These are phyloP conservation scores for Plasmodium blacklocki DNA, from an alignment of 169 alveolate genomes.

Conservation along the genomic window DNA sequence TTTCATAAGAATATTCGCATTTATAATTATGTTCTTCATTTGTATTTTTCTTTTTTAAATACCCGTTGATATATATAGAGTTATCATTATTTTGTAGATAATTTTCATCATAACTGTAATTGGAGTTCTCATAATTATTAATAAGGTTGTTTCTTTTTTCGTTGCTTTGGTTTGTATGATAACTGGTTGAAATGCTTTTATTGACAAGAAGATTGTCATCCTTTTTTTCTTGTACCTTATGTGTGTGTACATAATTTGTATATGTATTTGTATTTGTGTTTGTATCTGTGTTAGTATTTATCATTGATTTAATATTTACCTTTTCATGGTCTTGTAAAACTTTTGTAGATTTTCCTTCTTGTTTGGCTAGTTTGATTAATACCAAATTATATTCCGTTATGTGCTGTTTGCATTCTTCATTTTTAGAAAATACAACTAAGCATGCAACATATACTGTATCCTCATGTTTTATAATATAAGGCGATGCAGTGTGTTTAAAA, in stretches of 20 bases:
- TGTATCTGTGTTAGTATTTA: background rate
- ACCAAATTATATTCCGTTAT: constrained; percentile 46
- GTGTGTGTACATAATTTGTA: background rate
- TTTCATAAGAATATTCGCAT: constrained; percentile 1
- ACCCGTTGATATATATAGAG: too few species aligned
- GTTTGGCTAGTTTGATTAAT: constrained; percentile 42
- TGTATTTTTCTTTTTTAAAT: background rate
- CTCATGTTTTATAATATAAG: constrained; percentile 30
- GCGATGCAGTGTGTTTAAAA: constrained; percentile 45
- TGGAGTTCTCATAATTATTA: too few species aligned
- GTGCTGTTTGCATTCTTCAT: constrained; percentile 43
- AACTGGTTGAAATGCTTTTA: too few species aligned
- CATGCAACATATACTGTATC: constrained; percentile 40
- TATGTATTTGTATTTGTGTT: background rate
- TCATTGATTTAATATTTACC: background rate
- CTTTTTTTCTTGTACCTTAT: too few species aligned
- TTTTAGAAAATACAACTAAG: constrained; percentile 17
- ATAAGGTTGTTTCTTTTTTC: too few species aligned
- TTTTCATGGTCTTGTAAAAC: too few species aligned
- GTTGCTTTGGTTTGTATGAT: too few species aligned
- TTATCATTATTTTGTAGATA: too few species aligned
- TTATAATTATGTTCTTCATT: background rate
- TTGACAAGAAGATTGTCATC: too few species aligned
- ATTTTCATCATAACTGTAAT: too few species aligned
- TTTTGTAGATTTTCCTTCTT: background rate